phyloP scores from a whole-genome alignment of 2,329 filamentous ascomycete genomes.

The Penicillium frequentans region DNA sequence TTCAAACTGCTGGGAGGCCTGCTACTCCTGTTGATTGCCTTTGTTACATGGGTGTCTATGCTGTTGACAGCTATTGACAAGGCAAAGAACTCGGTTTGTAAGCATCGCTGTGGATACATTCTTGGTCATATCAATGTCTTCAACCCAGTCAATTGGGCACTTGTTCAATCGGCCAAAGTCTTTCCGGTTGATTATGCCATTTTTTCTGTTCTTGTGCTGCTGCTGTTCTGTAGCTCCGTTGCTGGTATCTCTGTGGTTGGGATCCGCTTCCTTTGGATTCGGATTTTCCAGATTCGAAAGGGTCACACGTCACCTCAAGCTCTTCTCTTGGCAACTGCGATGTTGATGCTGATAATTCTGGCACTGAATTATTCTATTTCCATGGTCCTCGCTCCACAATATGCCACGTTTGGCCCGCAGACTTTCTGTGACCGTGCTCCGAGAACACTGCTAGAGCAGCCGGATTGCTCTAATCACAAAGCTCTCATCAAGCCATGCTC shows the following conservation, averaged over 20 bases:
- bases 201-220: conserved; percentile 78
- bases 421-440: conserved; percentile 81
- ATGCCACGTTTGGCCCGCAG: conserved; percentile 90
- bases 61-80: conserved; percentile 95
- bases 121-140: conserved; percentile 86
- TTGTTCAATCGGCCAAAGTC: conserved; percentile 74
- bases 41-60: conserved; percentile 87
- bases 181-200: conserved; percentile 93
- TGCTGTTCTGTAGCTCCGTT: conserved; percentile 87
- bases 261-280: conserved; percentile 95
- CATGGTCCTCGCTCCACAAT: conserved; percentile 94
- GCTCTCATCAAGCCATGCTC: conserved; percentile 79
- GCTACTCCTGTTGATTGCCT: conserved; percentile 69
- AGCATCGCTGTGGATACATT: conserved; percentile 86
- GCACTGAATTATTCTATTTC: conserved; percentile 91
- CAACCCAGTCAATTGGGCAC: conserved; percentile 89
- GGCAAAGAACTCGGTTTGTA: conserved; percentile 91
- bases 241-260: conserved; percentile 82
- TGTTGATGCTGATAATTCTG: conserved; percentile 84
- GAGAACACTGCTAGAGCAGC: conserved; percentile 61
- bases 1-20: conserved; percentile 85
- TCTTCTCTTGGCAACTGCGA: conserved; percentile 82
- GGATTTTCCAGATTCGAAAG: conserved; percentile 85
- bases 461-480: conserved; percentile 68
- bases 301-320: conserved; percentile 90